Percentiles rank a stretch among this genome's conserved stretches.
phyloP scores from a whole-genome alignment of 805 yeast genomes.

The Saccharomycopsis fibuligera region DNA sequence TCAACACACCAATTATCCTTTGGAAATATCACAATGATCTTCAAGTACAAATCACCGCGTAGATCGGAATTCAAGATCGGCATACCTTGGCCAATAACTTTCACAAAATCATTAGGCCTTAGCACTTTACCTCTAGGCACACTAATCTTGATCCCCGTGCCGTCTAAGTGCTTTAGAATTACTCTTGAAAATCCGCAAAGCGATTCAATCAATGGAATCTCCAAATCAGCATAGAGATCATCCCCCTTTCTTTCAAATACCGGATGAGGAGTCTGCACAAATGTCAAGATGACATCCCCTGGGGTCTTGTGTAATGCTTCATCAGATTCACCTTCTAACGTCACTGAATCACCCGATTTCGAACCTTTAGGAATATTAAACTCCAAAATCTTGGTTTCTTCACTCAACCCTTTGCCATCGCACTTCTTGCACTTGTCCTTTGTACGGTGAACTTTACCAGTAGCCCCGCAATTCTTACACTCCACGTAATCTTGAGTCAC shows the following conservation, averaged over 20 bases:
- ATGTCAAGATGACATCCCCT: constrained; percentile 70
- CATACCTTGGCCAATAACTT: constrained; percentile 76
- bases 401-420: constrained; percentile 52
- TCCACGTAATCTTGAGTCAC: constrained; percentile 53
- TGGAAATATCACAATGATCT: constrained; percentile 74
- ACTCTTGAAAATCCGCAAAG: constrained; percentile 71
- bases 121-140: constrained; percentile 76
- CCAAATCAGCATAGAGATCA: constrained; percentile 56
- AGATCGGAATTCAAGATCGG: constrained; percentile 41
- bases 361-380: constrained; percentile 74
- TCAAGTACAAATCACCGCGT: constrained; percentile 67
- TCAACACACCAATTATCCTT: constrained; percentile 80
- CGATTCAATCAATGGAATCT: constrained; percentile 70
- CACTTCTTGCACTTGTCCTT: constrained; percentile 79
- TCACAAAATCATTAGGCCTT: constrained; percentile 65
- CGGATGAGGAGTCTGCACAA: constrained; percentile 41
- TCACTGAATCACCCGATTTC: constrained; percentile 51
- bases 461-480: constrained; percentile 68
- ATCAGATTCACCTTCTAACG: constrained; percentile 67
- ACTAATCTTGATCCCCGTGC: constrained; percentile 57
- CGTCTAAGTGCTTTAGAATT: constrained; percentile 71
- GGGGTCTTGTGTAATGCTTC: constrained; percentile 64
- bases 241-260: constrained; percentile 50
- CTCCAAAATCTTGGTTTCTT: constrained; percentile 67
- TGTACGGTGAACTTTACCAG: constrained; percentile 50